Evolutionary conservation across 2,329 filamentous ascomycete genomes (phyloP).

Genomic region (Trichoderma semiorbis): DNA sequence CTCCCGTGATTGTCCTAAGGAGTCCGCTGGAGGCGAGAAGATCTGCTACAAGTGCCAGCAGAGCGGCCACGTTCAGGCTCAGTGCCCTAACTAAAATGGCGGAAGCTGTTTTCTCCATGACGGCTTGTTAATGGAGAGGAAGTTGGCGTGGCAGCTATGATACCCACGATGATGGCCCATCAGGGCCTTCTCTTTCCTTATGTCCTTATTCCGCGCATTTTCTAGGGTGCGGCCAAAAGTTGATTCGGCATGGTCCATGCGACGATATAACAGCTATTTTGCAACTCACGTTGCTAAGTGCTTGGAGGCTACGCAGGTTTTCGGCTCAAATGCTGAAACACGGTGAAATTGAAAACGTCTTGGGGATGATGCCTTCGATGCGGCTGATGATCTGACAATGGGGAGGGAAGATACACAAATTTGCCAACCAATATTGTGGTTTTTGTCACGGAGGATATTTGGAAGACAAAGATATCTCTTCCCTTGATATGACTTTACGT

Average conservation of each 20-base stretch:
- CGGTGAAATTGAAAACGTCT: conserved; percentile 32
- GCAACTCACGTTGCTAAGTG: conserved; percentile 30
- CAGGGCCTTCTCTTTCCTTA: conserved; percentile 25
- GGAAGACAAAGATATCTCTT: conserved; percentile 20
- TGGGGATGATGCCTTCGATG: conserved; percentile 25
- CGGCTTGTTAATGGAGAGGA: conserved; percentile 23
- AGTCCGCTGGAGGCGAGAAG: conserved; percentile 81
- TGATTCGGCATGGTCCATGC: conserved; percentile 32
- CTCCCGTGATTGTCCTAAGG: conserved; percentile 92
- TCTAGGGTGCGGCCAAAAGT: conserved; percentile 24
- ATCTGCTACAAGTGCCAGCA: conserved; percentile 97
- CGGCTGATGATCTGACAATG: conserved; percentile 6
- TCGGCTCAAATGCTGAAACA: conserved; percentile 29
- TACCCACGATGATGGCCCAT: conserved; percentile 39
- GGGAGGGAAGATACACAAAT: not conserved
- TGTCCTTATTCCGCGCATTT: conserved; percentile 23
- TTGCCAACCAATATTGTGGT: conserved; percentile 27
- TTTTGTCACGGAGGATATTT: conserved; percentile 22
- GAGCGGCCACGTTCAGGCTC: conserved; percentile 84
- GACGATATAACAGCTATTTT: conserved; percentile 30
- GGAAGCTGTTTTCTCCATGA: conserved; percentile 25
- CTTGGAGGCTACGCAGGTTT: conserved; percentile 24
- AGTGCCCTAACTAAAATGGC: conserved; percentile 70
- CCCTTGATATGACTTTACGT: conserved; percentile 21
- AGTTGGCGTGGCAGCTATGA: conserved; percentile 42